phyloP scores from a whole-genome alignment of 2,329 filamentous ascomycete species.

The Calonectria leucothoes region DNA sequence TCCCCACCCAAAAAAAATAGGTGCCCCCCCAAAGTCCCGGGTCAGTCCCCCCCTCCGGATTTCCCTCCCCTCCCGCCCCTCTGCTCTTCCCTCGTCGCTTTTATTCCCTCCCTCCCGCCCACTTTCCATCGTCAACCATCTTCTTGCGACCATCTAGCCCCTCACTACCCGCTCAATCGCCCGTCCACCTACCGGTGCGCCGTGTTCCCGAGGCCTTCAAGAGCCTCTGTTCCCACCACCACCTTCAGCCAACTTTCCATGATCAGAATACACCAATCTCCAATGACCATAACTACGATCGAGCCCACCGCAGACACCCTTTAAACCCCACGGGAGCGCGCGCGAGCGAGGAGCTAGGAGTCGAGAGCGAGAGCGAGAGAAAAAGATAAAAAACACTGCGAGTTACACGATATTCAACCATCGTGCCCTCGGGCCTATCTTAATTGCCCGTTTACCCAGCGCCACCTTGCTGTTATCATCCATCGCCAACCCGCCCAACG shows the following conservation, averaged over 20 bases:
- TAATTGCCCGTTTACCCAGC: constrained; percentile 39
- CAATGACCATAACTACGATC: constrained; percentile 65
- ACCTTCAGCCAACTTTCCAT: constrained; percentile 52
- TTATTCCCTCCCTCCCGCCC: constrained; percentile 42
- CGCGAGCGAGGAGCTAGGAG: constrained; percentile 66
- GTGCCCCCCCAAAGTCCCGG: constrained; percentile 38
- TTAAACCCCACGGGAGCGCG: constrained; percentile 77
- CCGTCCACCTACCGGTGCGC: constrained; percentile 31
- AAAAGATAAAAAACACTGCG: constrained; percentile 40
- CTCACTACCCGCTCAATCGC: constrained; percentile 44
- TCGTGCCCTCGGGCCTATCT: constrained; percentile 57
- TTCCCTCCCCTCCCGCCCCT: constrained; percentile 44
- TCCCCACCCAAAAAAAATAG: constrained; percentile 43
- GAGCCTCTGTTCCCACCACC: constrained; percentile 43
- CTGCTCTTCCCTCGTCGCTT: constrained; percentile 42
- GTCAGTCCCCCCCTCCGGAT: constrained; percentile 40
- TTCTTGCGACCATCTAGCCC: constrained; percentile 34
- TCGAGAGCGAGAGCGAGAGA: constrained; percentile 50
- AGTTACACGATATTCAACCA: constrained; percentile 69
- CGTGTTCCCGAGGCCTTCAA: constrained; percentile 42
- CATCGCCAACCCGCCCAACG: constrained; percentile 32
- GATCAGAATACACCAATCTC: constrained; percentile 54
- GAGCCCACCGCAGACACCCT: constrained; percentile 72
- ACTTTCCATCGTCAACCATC: constrained; percentile 42
- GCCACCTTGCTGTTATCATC: constrained; percentile 40